Base-by-base conservation (phyloP, 768 basidiomycete species). In the Leccinum obscurum region DNA sequence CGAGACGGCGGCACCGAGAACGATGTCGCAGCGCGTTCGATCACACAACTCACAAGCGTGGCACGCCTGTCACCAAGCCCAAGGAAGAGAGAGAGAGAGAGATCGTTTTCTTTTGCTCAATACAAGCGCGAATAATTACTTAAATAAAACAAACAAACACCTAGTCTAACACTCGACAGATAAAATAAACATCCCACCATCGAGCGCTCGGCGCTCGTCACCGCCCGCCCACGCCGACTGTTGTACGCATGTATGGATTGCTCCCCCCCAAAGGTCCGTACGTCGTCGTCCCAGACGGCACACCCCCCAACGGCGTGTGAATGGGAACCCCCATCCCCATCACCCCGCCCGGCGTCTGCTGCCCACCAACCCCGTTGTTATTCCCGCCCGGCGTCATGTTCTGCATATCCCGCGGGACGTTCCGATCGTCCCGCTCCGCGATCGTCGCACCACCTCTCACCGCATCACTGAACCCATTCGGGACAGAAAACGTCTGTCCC, bases 361-460 rank as follows among this genome's bases (percentile, higher is more conserved):
- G 66, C 15, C 70, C 75, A 14, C 69, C 72, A n/a, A 67, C 70
- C 56, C 72, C 74, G 26, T 77, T 76, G 2, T 52, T 59, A 24
- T 6, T 28, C 9, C 52, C 57, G 2, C 80, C 84, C 11, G 86
- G 85, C 7, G 86, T 84, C 69, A 82, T 84, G 63, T 81, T 86
- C 65, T 84, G 87, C 28, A 71, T 68, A 41, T 85, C 86, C 60
- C 65, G 58, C 76, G 79, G 62, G 70, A 78, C 59, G 10, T 68
- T 72, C 55, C 90, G 80, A 66, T 92, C 90, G 60, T 92, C 90
- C 17, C 89, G 80, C 73, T 92, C 90, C 26, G 90, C 90, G 52
- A 91, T 85, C n/a, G 90, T 92, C 49, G 87, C 86, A 3, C 88
- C 89, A 22, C 88, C 87, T 53, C 89, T 78, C 20, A 81, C 81